Percentiles rank a stretch among this genome's conserved stretches.
Conservation (phyloP, 1,284 basidiomycete species). For the Leccinum pachyderme region DNA sequence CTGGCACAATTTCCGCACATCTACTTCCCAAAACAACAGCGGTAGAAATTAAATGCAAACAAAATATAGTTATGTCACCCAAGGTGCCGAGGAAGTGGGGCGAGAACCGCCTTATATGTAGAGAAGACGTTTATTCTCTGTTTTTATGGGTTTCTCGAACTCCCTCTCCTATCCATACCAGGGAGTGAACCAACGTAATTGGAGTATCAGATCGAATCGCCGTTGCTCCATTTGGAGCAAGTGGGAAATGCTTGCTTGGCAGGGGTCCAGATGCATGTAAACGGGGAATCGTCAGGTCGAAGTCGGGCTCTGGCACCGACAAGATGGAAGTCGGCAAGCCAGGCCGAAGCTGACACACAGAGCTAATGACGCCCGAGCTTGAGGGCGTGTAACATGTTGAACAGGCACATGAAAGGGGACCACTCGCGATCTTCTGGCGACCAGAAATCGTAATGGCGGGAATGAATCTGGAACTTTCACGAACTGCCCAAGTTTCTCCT, state of each 20-base stretch:
- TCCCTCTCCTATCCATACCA: slow-evolving; percentile 61
- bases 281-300: slow-evolving; percentile 47
- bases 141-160: slow-evolving; percentile 53
- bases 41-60: background rate
- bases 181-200: slow-evolving; percentile 62
- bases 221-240: slow-evolving; percentile 46
- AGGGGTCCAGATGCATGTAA: slow-evolving; percentile 65
- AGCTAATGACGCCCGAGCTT: slow-evolving; percentile 52
- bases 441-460: too few relatives aligned
- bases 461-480: too few relatives aligned
- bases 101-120: background rate
- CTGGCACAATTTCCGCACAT: slow-evolving; percentile 5
- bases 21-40: background rate
- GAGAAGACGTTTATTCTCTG: background rate
- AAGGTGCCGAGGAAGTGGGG: background rate
- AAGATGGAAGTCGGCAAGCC: slow-evolving; percentile 69
- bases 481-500: background rate
- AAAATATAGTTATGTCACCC: background rate
- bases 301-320: slow-evolving; percentile 44
- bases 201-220: slow-evolving; percentile 71
- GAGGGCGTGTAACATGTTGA: slow-evolving; percentile 22
- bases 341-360: slow-evolving; percentile 75
- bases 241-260: slow-evolving; percentile 53
- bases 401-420: too few relatives aligned
- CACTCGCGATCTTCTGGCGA: too few relatives aligned